Base-by-base conservation (phyloP, 805 yeast genomes). In the Cyberlindnera mycetangii region DNA sequence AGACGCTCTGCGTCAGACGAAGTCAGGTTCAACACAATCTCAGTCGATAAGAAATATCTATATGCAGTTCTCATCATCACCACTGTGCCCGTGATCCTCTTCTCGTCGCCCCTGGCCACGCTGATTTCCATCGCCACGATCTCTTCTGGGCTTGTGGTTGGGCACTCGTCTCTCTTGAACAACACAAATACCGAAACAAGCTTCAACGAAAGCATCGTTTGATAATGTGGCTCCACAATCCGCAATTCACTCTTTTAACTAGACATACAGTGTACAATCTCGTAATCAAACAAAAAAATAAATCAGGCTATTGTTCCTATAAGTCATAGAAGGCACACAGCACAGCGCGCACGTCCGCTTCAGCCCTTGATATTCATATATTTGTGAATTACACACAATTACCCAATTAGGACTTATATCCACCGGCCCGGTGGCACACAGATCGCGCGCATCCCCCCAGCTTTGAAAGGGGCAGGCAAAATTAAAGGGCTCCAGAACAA, bases 121-220 rank as follows among this genome's bases (percentile, higher is more conserved):
- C n/a, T 44, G 24, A 33, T 47, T 34, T 49, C 35, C 30, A 40
- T 43, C 24, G 39, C 27, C 9, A 39, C 37, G 31, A 32, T 44
- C 19, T 37, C 52, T 11, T 49, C 48, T 11, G 47, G 42, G 0
- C 36, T 56, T 3, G 45, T 54, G 21, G 51, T 40, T 5, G 34
- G 41, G 1, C 57, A 54, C 32, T 47, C 52, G 9, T 42, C 52
- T 8, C 37, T 27, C 2, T 37, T 51, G 24, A 33, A 47, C 41
- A 46, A 49, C 32, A 48, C 37, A 15, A 49, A 47, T 30, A 32
- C 50, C 3, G 58, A 56, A 28, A 54, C 59, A 3, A 46, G 53
- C 33, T 56, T 56, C 44, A 56, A 54, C 27, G 60, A 56, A 27
- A 39, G 49, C 34, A 42, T 46, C 24, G 50, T 46, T 9, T 46